phyloP scores from a whole-genome alignment of 2,329 filamentous ascomycete species.

The Phialocephala subalpina region DNA sequence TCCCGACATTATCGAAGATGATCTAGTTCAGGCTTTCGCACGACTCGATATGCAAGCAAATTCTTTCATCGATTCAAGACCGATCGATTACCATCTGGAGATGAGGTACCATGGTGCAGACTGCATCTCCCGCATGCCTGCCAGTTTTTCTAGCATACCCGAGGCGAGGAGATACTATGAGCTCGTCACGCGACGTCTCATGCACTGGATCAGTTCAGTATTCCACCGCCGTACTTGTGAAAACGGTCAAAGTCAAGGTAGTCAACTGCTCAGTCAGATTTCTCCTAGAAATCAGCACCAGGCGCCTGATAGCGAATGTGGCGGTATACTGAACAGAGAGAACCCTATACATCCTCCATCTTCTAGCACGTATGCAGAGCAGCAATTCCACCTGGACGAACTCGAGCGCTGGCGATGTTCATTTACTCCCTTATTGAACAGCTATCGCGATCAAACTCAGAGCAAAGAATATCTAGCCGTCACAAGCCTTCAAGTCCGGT shows the following conservation, averaged over 20 bases:
- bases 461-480: not conserved
- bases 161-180: conserved; percentile 24
- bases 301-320: not conserved
- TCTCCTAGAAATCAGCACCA: not conserved
- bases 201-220: conserved; percentile 21
- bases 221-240: not conserved
- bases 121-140: conserved; percentile 23
- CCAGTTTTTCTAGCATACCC: conserved; percentile 14
- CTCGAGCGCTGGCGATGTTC: not conserved
- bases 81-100: conserved; percentile 11
- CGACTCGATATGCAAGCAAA: conserved; percentile 68
- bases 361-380: not conserved
- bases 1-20: conserved; percentile 52
- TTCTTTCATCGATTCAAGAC: conserved; percentile 48
- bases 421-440: not conserved
- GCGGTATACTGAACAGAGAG: not conserved
- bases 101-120: conserved; percentile 22
- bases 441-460: not conserved
- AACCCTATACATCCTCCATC: not conserved
- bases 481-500: not conserved
- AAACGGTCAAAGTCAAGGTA: not conserved
- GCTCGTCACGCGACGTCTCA: conserved; percentile 24
- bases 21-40: conserved; percentile 66
- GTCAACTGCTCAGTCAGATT: not conserved
- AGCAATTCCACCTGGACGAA: not conserved